These are phyloP conservation scores for Calocybe cyanea DNA, from an alignment of 768 basidiomycete genomes.

Conservation along the genomic window DNA sequence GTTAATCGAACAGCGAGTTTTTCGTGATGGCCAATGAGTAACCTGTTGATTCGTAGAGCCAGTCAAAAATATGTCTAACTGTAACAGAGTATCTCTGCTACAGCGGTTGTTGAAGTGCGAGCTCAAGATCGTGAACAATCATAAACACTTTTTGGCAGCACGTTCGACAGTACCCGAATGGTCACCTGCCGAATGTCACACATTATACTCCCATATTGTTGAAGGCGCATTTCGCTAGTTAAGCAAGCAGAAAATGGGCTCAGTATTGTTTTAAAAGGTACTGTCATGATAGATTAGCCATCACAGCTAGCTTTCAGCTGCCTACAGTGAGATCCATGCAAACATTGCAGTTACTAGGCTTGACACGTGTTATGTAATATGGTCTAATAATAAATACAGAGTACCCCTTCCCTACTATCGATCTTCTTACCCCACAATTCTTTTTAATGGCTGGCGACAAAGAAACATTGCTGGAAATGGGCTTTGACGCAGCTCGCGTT, in stretches of 20 bases:
- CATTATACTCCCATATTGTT: too few relatives aligned
- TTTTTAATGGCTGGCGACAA: conserved; percentile 53
- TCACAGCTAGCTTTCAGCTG: too few relatives aligned
- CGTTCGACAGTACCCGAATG: conserved; percentile 12
- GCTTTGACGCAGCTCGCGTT: conserved; percentile 79
- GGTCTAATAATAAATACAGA: background rate
- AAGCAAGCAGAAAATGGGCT: too few relatives aligned
- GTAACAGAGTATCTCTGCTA: conserved; percentile 3
- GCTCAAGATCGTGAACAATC: conserved; percentile 5
- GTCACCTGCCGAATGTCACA: conserved; percentile 12
- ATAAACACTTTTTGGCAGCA: conserved; percentile 3
- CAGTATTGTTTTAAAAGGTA: too few relatives aligned
- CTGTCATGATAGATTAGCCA: too few relatives aligned
- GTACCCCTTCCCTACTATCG: background rate
- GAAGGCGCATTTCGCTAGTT: too few relatives aligned
- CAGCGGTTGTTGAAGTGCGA: conserved; percentile 26
- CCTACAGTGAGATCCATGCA: background rate
- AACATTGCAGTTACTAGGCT: background rate
- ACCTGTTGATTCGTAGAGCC: background rate
- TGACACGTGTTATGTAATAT: conserved; percentile 2
- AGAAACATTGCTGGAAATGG: conserved; percentile 79
- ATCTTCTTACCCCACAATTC: background rate
- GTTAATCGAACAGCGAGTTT: conserved; percentile 36
- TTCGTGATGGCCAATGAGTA: background rate
- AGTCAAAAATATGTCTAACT: too few relatives aligned